A percentile compares a stretch with the other conserved stretches of the same genome.
Evolutionary conservation across 495 filamentous ascomycete species (phyloP).

Genomic region (Lindgomyces ingoldianus): DNA sequence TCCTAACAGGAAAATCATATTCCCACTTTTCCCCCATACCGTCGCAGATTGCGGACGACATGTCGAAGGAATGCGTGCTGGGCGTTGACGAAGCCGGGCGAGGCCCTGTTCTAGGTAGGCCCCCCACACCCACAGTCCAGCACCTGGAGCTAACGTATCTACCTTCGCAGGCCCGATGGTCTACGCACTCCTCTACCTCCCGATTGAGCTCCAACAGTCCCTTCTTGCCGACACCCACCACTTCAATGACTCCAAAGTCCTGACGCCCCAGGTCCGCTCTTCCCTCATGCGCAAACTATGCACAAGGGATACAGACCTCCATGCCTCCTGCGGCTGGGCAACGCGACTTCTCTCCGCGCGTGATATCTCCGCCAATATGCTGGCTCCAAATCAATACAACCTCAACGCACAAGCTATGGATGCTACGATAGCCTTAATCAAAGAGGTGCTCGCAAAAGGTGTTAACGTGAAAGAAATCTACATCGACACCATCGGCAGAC

Average conservation of each 20-base stretch:
- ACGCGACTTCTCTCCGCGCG: constrained; percentile 77
- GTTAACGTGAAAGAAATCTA: constrained; percentile 87
- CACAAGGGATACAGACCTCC: constrained; percentile 63
- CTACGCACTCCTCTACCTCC: constrained; percentile 87
- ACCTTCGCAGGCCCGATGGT: constrained; percentile 88
- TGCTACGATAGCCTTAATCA: constrained; percentile 83
- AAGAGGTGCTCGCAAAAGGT: constrained; percentile 68
- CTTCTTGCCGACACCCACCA: constrained; percentile 74
- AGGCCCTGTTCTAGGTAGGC: constrained; percentile 76
- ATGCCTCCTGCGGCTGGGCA: constrained; percentile 76
- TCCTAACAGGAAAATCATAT: constrained; percentile 76
- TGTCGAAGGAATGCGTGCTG: constrained; percentile 63
- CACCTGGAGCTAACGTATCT: not conserved
- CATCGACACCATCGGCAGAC: constrained; percentile 90
- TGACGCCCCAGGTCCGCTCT: constrained; percentile 72
- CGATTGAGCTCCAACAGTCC: constrained; percentile 62
- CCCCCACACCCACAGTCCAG: not conserved
- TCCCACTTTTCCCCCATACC: constrained; percentile 76
- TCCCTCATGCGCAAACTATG: constrained; percentile 74
- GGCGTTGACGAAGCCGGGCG: constrained; percentile 96
- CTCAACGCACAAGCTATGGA: constrained; percentile 98
- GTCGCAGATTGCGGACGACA: constrained; percentile 50
- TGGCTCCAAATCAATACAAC: constrained; percentile 75
- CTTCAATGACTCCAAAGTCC: constrained; percentile 91
- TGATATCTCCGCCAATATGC: constrained; percentile 79